These are phyloP conservation scores for Ramularia collo-cygni DNA, from an alignment of 2,329 filamentous ascomycete species.

Conservation along the genomic window DNA sequence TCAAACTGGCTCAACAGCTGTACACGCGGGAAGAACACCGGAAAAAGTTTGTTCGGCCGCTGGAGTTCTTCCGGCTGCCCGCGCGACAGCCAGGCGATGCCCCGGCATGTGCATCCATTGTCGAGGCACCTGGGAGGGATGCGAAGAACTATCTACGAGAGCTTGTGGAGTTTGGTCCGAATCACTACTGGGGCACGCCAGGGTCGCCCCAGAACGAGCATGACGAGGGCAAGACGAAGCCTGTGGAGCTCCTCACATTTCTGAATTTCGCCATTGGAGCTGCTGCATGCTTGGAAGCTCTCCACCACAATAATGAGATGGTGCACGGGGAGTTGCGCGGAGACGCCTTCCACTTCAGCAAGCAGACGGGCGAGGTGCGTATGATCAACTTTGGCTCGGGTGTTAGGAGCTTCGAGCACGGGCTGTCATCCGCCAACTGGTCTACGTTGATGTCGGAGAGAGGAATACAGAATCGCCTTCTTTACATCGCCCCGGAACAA, in stretches of 20 bases:
- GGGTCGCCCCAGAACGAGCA: conserved; percentile 17
- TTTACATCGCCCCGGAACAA: conserved; percentile 91
- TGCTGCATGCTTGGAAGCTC: conserved; percentile 73
- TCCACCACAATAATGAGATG: conserved; percentile 82
- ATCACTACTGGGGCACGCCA: conserved; percentile 33
- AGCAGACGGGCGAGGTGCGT: conserved; percentile 63
- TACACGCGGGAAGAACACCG: conserved; percentile 49
- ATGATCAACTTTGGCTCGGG: conserved; percentile 83
- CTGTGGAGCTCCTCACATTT: conserved; percentile 62
- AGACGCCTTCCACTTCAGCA: conserved; percentile 83
- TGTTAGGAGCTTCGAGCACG: conserved; percentile 81
- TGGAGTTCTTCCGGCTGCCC: conserved; percentile 70
- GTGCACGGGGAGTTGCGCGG: conserved; percentile 87
- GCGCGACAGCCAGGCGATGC: conserved; percentile 62
- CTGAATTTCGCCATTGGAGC: conserved; percentile 89
- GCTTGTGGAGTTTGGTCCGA: conserved; percentile 69
- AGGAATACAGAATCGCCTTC: conserved; percentile 80
- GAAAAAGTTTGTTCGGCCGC: conserved; percentile 69
- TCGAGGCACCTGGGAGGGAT: conserved; percentile 70
- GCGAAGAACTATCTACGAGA: conserved; percentile 64
- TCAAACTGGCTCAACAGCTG: conserved; percentile 70
- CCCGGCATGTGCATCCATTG: conserved; percentile 71
- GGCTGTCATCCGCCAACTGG: conserved; percentile 79
- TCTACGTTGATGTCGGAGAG: conserved; percentile 72
- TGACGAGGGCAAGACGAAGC: conserved; percentile 5